phyloP scores from a whole-genome alignment of 2,329 filamentous ascomycete species.

The Canariomyces notabilis region DNA sequence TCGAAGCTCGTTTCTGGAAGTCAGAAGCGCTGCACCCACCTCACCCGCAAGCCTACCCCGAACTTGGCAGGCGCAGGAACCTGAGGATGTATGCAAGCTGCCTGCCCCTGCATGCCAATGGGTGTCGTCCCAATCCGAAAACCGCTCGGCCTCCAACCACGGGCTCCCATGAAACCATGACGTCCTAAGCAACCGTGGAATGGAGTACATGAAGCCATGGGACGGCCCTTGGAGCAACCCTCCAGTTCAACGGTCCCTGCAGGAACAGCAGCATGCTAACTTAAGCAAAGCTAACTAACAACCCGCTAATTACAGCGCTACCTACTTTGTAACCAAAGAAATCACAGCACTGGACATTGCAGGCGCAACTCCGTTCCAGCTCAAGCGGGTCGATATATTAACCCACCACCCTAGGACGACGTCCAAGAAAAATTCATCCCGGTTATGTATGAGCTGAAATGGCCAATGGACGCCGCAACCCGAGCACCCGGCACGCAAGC shows the following conservation, averaged over 20 bases:
- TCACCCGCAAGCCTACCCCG: conserved; percentile 5
- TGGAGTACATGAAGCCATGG: neutral
- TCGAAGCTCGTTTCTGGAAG: conserved; percentile 2
- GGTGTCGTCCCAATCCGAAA: conserved; percentile 4
- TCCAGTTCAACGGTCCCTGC: neutral
- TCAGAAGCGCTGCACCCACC: conserved; percentile 3
- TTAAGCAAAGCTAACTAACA: no score
- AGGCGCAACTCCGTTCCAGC: no score
- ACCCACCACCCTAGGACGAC: conserved; percentile 9
- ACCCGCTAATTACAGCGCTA: neutral
- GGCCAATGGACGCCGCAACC: neutral
- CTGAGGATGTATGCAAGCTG: conserved; percentile 15
- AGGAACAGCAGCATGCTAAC: neutral
- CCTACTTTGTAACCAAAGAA: no score
- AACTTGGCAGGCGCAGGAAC: conserved; percentile 17
- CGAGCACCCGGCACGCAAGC: neutral
- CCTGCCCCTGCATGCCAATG: conserved; percentile 14
- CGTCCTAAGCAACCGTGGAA: neutral
- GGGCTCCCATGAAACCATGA: no score
- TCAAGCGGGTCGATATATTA: conserved; percentile 12
- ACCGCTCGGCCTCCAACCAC: conserved; percentile 7
- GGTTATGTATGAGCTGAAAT: neutral
- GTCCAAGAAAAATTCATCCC: no score
- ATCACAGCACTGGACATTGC: no score
- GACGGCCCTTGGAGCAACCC: neutral